Conservation (phyloP, 2,329 filamentous ascomycete genomes). For the Colletotrichum shisoi region DNA sequence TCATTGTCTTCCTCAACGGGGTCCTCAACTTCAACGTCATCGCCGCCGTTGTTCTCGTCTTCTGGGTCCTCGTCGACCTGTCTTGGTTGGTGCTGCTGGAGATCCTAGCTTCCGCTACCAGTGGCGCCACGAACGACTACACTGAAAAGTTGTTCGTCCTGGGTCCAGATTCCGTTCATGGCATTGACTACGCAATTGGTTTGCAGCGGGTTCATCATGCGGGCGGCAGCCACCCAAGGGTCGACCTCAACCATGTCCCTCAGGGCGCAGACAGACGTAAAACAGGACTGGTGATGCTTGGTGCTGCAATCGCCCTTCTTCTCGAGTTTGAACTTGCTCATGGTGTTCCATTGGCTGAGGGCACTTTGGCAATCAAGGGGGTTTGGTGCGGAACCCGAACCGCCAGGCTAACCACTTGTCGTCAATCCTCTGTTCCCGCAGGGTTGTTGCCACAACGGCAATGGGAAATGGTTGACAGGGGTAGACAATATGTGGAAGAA, state of each 20-base stretch:
- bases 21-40: not conserved
- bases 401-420: slow-evolving; percentile 1
- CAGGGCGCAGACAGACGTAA: slow-evolving; percentile 20
- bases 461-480: too few species aligned
- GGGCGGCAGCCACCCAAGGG: slow-evolving; percentile 7
- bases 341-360: slow-evolving; percentile 9
- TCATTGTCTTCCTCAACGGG: not conserved
- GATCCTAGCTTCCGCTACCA: not conserved
- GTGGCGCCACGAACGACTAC: not conserved
- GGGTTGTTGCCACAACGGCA: not conserved
- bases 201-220: slow-evolving; percentile 33
- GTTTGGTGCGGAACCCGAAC: not conserved
- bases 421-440: not conserved
- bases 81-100: not conserved
- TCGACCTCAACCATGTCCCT: not conserved
- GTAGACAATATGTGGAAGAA: not conserved
- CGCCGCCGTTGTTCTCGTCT: not conserved
- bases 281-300: slow-evolving; percentile 12
- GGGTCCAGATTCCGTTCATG: slow-evolving; percentile 17
- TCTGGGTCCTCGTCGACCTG: not conserved
- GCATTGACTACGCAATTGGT: slow-evolving; percentile 30
- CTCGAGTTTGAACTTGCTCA: not conserved
- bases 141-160: slow-evolving; percentile 2
- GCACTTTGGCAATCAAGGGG: slow-evolving; percentile 22
- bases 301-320: not conserved